Conservation (phyloP, 2,329 filamentous ascomycete species). For the Cordyceps militaris region DNA sequence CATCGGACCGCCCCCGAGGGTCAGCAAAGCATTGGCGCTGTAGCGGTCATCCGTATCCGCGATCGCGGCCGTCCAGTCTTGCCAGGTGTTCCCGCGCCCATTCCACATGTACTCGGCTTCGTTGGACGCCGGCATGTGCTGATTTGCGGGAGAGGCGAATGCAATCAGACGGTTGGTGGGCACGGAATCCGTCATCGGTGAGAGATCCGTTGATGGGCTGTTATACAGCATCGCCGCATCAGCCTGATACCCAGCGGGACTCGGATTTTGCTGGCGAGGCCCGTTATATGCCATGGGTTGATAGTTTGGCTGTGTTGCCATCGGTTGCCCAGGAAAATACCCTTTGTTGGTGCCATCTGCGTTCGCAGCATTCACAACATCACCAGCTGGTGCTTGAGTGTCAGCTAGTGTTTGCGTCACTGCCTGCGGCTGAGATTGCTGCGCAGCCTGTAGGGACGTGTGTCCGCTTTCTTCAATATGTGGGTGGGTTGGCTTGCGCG, state of each 20-base stretch:
- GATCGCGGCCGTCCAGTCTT: constrained; percentile 48
- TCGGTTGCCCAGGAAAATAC: constrained; percentile 23
- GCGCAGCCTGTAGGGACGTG: background rate
- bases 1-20: constrained; percentile 31
- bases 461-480: background rate
- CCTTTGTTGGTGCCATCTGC: constrained; percentile 21
- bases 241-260: constrained; percentile 19
- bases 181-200: constrained; percentile 19
- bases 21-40: constrained; percentile 42
- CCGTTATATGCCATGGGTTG: constrained; percentile 25
- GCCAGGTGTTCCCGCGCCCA: constrained; percentile 39
- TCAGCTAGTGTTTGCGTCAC: background rate
- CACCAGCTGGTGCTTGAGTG: background rate
- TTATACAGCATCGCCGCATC: constrained; percentile 25
- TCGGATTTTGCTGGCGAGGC: constrained; percentile 19
- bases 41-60: constrained; percentile 43
- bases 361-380: background rate
- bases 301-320: constrained; percentile 24
- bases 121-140: constrained; percentile 24
- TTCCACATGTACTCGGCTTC: constrained; percentile 28
- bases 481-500: constrained; percentile 3
- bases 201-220: constrained; percentile 16
- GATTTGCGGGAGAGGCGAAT: constrained; percentile 34
- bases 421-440: background rate
- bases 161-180: constrained; percentile 32